Percentiles rank a stretch among this genome's conserved stretches.
These are phyloP conservation scores for Hawksworthiomyces lignivorus DNA, from an alignment of 2,329 filamentous ascomycete species.

Conservation along the genomic window DNA sequence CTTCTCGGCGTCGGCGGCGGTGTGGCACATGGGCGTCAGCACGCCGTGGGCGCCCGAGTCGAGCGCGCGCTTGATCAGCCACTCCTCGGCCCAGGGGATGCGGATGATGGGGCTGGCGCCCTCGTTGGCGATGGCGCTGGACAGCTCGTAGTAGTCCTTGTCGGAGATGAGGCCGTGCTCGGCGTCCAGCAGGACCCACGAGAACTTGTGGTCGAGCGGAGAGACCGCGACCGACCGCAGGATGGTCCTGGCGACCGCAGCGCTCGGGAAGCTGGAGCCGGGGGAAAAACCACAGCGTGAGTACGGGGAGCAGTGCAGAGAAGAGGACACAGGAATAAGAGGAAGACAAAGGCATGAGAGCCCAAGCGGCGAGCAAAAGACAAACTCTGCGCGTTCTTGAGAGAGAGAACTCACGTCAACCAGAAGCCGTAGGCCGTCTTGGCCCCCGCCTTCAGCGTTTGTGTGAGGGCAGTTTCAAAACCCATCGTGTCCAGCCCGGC, in stretches of 20 bases:
- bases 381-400: too few relatives aligned
- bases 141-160: conserved; percentile 26
- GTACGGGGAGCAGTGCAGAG: not conserved
- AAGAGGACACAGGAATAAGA: too few relatives aligned
- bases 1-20: conserved; percentile 16
- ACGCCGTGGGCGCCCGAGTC: conserved; percentile 54
- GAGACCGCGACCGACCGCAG: conserved; percentile 12
- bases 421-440: conserved; percentile 15
- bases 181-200: conserved; percentile 30
- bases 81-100: conserved; percentile 49
- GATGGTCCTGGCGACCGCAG: conserved; percentile 14
- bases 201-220: conserved; percentile 5
- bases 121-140: conserved; percentile 28
- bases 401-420: conserved; percentile 12
- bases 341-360: too few relatives aligned
- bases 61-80: conserved; percentile 56
- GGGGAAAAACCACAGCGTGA: not conserved
- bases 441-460: conserved; percentile 1
- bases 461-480: conserved; percentile 6
- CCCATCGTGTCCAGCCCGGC: conserved; percentile 3
- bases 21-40: conserved; percentile 36
- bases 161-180: conserved; percentile 32
- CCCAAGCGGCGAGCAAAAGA: too few relatives aligned
- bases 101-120: conserved; percentile 34
- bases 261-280: conserved; percentile 9